phyloP scores from a whole-genome alignment of 352 stramenopile genomes.

The Sclerospora graminicola region DNA sequence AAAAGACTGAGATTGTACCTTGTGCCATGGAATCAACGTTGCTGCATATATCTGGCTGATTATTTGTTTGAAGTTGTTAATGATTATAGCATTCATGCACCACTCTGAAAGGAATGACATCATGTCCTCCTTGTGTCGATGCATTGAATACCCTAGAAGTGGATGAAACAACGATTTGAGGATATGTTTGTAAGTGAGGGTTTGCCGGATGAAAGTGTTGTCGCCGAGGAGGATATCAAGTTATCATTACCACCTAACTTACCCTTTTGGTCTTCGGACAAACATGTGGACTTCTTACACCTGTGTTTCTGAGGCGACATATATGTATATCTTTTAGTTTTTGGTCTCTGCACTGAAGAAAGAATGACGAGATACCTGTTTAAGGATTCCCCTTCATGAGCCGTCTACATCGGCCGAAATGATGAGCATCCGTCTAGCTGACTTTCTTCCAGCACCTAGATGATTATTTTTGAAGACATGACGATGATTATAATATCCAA shows the following conservation, averaged over 20 bases:
- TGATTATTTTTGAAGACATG: constrained; percentile 4
- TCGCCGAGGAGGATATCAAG: constrained; percentile 50
- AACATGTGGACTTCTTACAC: constrained; percentile 77
- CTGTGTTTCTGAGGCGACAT: constrained; percentile 85
- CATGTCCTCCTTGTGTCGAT: constrained; percentile 41
- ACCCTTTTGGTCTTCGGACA: constrained; percentile 79
- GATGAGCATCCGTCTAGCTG: constrained; percentile 64
- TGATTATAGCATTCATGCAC: constrained; percentile 86
- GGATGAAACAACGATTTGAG: constrained; percentile 48
- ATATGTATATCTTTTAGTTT: constrained; percentile 3
- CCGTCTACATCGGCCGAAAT: constrained; percentile 45
- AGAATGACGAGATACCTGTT: constrained; percentile 66
- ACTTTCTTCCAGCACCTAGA: constrained; percentile 15
- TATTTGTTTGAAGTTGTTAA: constrained; percentile 32
- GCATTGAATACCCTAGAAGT: constrained; percentile 49
- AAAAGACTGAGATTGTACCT: no score
- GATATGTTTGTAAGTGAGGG: constrained; percentile 9
- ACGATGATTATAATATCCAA: constrained; percentile 78
- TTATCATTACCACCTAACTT: constrained; percentile 59
- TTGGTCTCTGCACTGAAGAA: constrained; percentile 10
- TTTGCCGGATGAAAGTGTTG: not conserved
- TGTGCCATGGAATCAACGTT: constrained; percentile 68
- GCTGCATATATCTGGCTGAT: constrained; percentile 62
- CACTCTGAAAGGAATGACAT: constrained; percentile 52
- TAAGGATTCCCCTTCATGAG: constrained; percentile 82